These are phyloP conservation scores for Pseudozyma sp. DNA, from an alignment of 1,284 basidiomycete genomes.

Conservation along the genomic window DNA sequence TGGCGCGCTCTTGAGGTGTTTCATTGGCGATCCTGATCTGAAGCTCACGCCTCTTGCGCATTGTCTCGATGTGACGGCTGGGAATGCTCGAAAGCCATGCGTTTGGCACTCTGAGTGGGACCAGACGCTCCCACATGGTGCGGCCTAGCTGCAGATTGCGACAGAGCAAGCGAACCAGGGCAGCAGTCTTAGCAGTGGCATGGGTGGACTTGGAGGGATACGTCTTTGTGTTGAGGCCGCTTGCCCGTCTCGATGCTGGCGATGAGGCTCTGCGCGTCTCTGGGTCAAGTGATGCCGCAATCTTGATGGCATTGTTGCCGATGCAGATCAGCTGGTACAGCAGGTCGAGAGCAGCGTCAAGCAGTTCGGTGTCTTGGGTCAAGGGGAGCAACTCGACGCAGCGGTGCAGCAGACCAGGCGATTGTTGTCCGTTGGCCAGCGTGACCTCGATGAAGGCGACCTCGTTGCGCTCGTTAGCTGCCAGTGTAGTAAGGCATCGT, in stretches of 20 bases:
- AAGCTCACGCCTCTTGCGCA: conserved; percentile 41
- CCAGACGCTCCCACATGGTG: conserved; percentile 57
- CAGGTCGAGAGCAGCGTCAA: conserved; percentile 61
- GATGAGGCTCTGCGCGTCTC: conserved; percentile 5
- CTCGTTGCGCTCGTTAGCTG: conserved; percentile 56
- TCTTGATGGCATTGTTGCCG: conserved; percentile 57
- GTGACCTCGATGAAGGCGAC: conserved; percentile 51
- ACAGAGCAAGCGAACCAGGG: conserved; percentile 44
- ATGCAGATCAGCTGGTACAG: conserved; percentile 62
- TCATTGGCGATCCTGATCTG: conserved; percentile 31
- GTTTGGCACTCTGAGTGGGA: conserved; percentile 34
- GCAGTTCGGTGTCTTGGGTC: conserved; percentile 58
- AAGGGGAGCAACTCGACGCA: conserved; percentile 61
- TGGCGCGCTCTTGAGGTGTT: conserved; percentile 45
- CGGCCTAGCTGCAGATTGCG: conserved; percentile 57
- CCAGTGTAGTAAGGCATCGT: conserved; percentile 57
- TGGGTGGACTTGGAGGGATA: conserved; percentile 1
- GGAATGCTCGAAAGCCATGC: conserved; percentile 36
- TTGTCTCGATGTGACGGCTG: conserved; percentile 15
- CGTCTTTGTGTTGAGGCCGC: not conserved
- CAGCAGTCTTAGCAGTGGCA: conserved; percentile 30
- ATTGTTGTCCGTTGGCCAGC: conserved; percentile 26
- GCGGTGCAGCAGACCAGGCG: conserved; percentile 52
- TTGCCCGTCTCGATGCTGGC: not conserved
- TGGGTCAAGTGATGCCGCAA: conserved; percentile 22